These are phyloP conservation scores for Prunella vulgaris DNA, from an alignment of 257 asterid species.

Conservation along the genomic window DNA sequence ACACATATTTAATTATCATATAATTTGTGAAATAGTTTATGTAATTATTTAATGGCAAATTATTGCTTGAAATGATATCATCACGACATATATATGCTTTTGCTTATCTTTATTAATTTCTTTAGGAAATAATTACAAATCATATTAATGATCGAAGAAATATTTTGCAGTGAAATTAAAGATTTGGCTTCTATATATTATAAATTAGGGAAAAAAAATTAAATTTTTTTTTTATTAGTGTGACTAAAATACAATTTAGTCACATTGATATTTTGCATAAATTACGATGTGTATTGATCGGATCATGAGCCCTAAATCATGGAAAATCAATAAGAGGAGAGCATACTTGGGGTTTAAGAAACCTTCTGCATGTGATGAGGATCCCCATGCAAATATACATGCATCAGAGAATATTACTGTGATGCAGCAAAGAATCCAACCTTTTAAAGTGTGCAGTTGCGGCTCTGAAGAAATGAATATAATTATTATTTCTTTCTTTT, in stretches of 20 bases:
- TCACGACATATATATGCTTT: no score
- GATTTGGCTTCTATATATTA: no score
- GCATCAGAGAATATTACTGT: slow-evolving; percentile 22
- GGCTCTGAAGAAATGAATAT: slow-evolving; percentile 28
- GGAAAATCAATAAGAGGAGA: slow-evolving; percentile 21
- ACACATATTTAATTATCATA: background rate
- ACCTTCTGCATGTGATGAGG: slow-evolving; percentile 32
- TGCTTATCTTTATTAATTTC: no score
- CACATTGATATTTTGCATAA: no score
- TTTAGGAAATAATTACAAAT: no score
- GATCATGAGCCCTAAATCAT: slow-evolving; percentile 42
- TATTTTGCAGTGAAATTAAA: no score
- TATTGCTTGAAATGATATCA: no score
- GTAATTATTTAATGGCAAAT: background rate
- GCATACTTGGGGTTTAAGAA: slow-evolving; percentile 35
- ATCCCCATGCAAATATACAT: slow-evolving; percentile 34
- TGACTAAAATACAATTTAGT: no score
- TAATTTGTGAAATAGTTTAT: background rate
- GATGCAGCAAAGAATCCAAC: slow-evolving; percentile 37
- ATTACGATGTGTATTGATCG: slow-evolving; percentile 35
- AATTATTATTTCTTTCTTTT: background rate
- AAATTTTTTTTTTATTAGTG: no score
- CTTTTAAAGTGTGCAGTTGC: slow-evolving; percentile 26
- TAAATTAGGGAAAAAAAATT: no score
- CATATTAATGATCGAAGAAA: no score